phyloP scores from a whole-genome alignment of 1,284 basidiomycete species.

The Cryptococcus deneoformans region DNA sequence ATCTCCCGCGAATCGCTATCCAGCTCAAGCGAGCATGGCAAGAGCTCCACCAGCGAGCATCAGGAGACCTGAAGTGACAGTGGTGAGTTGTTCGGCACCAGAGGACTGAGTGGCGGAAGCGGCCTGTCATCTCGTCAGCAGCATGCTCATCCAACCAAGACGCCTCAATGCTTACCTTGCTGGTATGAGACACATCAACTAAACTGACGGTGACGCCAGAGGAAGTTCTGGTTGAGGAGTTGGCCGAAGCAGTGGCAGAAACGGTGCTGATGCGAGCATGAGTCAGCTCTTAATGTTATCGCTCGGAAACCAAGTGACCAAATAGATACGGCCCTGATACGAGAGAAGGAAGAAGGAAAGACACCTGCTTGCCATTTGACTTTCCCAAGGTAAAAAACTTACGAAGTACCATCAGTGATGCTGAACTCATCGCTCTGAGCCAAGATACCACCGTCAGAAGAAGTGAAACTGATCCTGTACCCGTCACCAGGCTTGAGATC shows the following conservation, averaged over 20 bases:
- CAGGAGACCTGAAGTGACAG: slow-evolving; percentile 11
- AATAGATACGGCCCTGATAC: not conserved
- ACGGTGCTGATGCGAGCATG: not conserved
- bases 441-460: slow-evolving; percentile 29
- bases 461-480: slow-evolving; percentile 33
- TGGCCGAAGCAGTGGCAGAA: slow-evolving; percentile 2
- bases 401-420: slow-evolving; percentile 25
- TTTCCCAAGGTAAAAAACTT: slow-evolving; percentile 4
- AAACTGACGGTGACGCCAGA: slow-evolving; percentile 3
- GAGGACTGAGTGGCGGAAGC: slow-evolving; percentile 13
- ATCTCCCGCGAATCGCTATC: not conserved
- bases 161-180: not conserved
- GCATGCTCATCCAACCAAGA: not conserved
- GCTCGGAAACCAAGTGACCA: not conserved
- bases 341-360: not conserved
- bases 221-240: slow-evolving; percentile 4
- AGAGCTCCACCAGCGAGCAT: slow-evolving; percentile 15
- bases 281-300: too few species aligned
- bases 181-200: not conserved
- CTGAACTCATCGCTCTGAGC: slow-evolving; percentile 41
- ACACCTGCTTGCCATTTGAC: not conserved
- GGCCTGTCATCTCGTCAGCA: not conserved
- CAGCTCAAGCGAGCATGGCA: slow-evolving; percentile 11
- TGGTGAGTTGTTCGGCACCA: slow-evolving; percentile 3
- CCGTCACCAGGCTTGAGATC: slow-evolving; percentile 19